Evolutionary conservation across 1,139 yeast species (phyloP), one percentile per base, ranked within the genome.

Genomic region (Schwanniomyces etchellsii): DNA sequence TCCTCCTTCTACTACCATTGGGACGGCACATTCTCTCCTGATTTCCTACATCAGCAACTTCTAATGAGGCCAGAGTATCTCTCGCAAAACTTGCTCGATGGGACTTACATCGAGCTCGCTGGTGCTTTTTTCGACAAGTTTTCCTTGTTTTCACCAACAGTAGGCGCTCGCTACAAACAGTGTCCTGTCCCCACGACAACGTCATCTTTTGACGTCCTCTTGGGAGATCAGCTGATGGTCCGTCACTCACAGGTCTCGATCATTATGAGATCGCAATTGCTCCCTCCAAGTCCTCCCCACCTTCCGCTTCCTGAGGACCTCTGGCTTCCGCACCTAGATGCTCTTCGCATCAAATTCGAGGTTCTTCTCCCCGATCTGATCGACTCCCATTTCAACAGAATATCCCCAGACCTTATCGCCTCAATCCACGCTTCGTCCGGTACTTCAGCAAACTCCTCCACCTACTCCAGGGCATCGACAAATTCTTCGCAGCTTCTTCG

Each of bases 21-120:
- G 61, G 48, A 50, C 26, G 47, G 52, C 20, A 43, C 71, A 3
- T 74, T 71, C 39, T 57, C 55, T 23, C 48, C 70, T 2, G 77
- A 74, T 38, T 33, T 45, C 26, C 38, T 45, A 9, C 72, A 51
- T 44, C 30, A 33, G 5, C 33, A 45, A 2, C 57, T 70, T 1
- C 49, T 74, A 11, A 41, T 50, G 2, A 49, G 55, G 32, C 80
- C 80, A 1, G 13, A 24, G 3, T 51, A 66, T 36, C 36, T 60
- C 14, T 33, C 38, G 10, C 28, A 37, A n/a, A 40, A 50, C 3
- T 27, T 40, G 4, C 36, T 49, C 15, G 56, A 54, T 31, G 56
- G 55, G 4, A 45, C 54, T 32, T 46, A 47, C 28, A 51, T 66
- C 3, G 74, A 66, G 40, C 40, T 65, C 17, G 45, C 55, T 2